Evolutionary conservation across 306 rosid species (phyloP), one percentile per base, ranked within the genome.

Genomic region (Aeschynomene evenia): DNA sequence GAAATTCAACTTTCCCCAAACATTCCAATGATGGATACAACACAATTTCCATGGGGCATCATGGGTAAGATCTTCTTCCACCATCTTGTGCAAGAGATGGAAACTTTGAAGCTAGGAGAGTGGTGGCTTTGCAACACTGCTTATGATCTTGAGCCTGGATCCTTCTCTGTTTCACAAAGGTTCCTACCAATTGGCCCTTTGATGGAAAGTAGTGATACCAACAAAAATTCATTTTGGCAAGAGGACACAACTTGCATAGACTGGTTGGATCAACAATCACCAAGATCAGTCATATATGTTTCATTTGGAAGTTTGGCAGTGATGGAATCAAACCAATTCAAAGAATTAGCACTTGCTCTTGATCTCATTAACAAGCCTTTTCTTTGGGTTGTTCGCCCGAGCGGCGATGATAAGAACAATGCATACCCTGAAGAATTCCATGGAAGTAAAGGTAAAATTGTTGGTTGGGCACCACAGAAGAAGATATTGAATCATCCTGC

Each of bases 401-500:
- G 21, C 23, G 13, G 0, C 3, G 18, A 24, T 7, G 16, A 9
- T 71, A 19, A 55, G 9, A 62, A 46, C 14, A 31, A 21, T 74
- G 21, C 31, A 56, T 63, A 62, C 55, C 61, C 72, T 39, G 26
- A 73, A 9, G 74, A 76, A 60, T 57, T 77, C 29, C 54, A 29
- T 24, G 75, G 53, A 28, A 64, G 52, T 24, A 19, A 16, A 29
- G 82, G 76, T 20, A 37, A 40, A 48, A 50, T 77, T 20, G 54
- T 82, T 0, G 12, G 43, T n/a, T 82, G 83, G 80, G 72, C 72
- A 4, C 68, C 83, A 5, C 86, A 82, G 7, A 65, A 46, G 19
- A 78, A 70, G 60, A 72, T 71, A 20, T 9, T 71, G 37, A 59
- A 31, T 37, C 68, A 71, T 50, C 37, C 60, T 57, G 50, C 76